Evolutionary conservation across 768 basidiomycete genomes (phyloP).

Genomic region (Suillus lakei): DNA sequence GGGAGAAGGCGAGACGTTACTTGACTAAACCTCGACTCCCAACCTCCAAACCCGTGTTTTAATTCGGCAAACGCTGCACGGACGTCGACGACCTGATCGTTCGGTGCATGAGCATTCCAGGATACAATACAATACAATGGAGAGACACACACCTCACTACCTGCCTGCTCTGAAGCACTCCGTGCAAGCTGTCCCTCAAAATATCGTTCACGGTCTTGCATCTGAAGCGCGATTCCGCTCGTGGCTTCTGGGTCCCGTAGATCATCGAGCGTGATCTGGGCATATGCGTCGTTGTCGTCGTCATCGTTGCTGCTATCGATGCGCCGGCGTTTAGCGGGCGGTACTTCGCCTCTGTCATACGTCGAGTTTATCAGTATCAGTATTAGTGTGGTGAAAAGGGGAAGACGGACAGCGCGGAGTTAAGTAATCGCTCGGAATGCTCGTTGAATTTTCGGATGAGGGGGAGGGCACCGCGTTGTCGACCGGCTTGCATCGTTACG

Average conservation of each 20-base stretch:
- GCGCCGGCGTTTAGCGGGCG: slow-evolving; percentile 65
- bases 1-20: slow-evolving; percentile 39
- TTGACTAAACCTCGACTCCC: slow-evolving; percentile 61
- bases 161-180: slow-evolving; percentile 31
- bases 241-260: slow-evolving; percentile 71
- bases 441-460: slow-evolving; percentile 98
- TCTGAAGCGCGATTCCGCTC: slow-evolving; percentile 78
- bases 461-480: slow-evolving; percentile 85
- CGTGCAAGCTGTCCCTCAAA: slow-evolving; percentile 69
- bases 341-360: slow-evolving; percentile 54
- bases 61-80: slow-evolving; percentile 52
- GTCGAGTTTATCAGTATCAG: slow-evolving; percentile 10
- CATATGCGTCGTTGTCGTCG: slow-evolving; percentile 48
- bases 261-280: slow-evolving; percentile 85
- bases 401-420: slow-evolving; percentile 70
- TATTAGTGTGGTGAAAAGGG: background rate
- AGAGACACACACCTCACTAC: slow-evolving; percentile 33
- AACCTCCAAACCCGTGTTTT: slow-evolving; percentile 52
- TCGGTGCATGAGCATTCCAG: background rate
- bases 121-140: background rate
- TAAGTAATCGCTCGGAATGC: slow-evolving; percentile 89
- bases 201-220: slow-evolving; percentile 84
- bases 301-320: slow-evolving; percentile 42
- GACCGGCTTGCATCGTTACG: slow-evolving; percentile 94
- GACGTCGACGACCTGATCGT: slow-evolving; percentile 49